phyloP scores from a whole-genome alignment of 2,329 filamentous ascomycete genomes.

The Microsporum canis region DNA sequence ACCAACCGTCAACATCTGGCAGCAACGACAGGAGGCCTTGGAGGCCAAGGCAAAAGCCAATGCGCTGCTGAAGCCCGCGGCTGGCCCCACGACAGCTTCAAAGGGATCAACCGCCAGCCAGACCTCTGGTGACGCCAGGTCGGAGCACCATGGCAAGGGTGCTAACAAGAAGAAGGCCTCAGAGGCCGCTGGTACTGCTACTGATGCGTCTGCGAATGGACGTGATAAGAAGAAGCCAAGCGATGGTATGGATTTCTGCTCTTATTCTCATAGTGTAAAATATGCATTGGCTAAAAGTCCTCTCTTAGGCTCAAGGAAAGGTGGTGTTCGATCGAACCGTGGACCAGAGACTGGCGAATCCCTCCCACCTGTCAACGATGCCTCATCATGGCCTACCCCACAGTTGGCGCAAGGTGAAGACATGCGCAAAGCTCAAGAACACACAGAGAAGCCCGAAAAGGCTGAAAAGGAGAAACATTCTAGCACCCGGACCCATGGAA shows the following conservation, averaged over 20 bases:
- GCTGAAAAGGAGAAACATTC: conserved; percentile 51
- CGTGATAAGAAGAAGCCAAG: conserved; percentile 29
- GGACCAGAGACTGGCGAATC: conserved; percentile 13
- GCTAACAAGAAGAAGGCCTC: conserved; percentile 30
- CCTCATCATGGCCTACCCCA: conserved; percentile 79
- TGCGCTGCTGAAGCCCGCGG: conserved; percentile 22
- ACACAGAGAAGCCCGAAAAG: conserved; percentile 39
- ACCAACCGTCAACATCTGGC: conserved; percentile 81
- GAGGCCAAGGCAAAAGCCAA: conserved; percentile 39
- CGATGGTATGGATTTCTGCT: conserved; percentile 20
- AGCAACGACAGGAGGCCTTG: conserved; percentile 59
- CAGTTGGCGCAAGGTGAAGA: conserved; percentile 66
- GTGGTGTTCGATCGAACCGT: conserved; percentile 12
- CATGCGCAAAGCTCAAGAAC: conserved; percentile 56
- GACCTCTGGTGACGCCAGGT: conserved; percentile 17
- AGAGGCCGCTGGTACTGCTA: conserved; percentile 18
- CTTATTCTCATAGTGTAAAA: background rate
- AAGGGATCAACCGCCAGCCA: conserved; percentile 27
- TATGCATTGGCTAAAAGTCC: too few species aligned
- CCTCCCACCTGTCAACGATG: conserved; percentile 61
- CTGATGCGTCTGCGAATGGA: background rate
- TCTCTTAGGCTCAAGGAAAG: conserved; percentile 16
- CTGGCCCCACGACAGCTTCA: conserved; percentile 19
- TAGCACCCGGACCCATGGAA: conserved; percentile 48
- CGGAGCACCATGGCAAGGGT: conserved; percentile 23